Conservation (phyloP, 192 early-diverging fungal species). For the Coemansia sp. region DNA sequence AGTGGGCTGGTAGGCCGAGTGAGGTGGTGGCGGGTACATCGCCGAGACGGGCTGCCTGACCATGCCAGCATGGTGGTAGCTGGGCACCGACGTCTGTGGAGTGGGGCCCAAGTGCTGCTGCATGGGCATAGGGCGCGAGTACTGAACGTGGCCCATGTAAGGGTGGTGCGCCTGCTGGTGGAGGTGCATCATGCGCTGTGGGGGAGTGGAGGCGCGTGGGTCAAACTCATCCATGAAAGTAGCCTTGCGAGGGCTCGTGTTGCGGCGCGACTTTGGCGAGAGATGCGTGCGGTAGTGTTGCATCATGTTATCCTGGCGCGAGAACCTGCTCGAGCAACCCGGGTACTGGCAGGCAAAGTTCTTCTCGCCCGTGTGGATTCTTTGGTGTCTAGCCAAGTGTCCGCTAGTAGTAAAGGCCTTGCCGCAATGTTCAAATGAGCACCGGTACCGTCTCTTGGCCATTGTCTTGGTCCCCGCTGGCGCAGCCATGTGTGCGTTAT, state of each 20-base stretch:
- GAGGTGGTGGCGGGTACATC: slow-evolving; percentile 2
- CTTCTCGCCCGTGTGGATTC: slow-evolving; percentile 84
- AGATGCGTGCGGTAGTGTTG: slow-evolving; percentile 82
- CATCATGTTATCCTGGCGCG: slow-evolving; percentile 85
- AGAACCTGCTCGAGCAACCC: slow-evolving; percentile 72
- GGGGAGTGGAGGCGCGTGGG: background rate
- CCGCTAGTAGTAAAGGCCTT: slow-evolving; percentile 86
- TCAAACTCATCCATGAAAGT: slow-evolving; percentile 22
- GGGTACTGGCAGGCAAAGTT: slow-evolving; percentile 71
- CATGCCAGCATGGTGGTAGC: slow-evolving; percentile 3
- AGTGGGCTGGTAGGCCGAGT: slow-evolving; percentile 3
- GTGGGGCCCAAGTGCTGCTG: slow-evolving; percentile 1
- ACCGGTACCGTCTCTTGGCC: slow-evolving; percentile 76
- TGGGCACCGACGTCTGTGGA: slow-evolving; percentile 1
- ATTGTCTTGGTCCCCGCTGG: slow-evolving; percentile 30
- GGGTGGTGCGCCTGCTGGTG: slow-evolving; percentile 10
- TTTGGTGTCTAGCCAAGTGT: slow-evolving; percentile 78
- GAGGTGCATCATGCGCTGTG: slow-evolving; percentile 6
- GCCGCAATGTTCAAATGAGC: slow-evolving; percentile 65
- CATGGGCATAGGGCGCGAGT: slow-evolving; percentile 10
- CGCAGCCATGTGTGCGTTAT: slow-evolving; percentile 8
- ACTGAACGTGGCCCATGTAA: slow-evolving; percentile 8
- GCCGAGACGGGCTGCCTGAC: background rate
- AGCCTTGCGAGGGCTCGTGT: slow-evolving; percentile 46
- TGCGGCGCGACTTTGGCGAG: slow-evolving; percentile 67